Base-by-base conservation (phyloP, 106 monocot genomes). In the Chionographis japonica region DNA sequence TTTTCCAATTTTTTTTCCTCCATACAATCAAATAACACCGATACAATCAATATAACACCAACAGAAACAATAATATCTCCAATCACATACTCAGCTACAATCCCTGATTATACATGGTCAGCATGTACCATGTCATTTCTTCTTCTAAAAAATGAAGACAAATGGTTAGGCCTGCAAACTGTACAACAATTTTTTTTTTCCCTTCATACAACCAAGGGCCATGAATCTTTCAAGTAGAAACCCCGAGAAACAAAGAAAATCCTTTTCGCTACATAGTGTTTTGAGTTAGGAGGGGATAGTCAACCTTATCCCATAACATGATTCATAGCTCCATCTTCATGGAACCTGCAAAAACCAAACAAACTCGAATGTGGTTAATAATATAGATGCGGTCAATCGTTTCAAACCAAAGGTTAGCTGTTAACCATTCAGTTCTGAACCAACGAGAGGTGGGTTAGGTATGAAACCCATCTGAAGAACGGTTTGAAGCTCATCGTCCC, bases 401-500 rank as follows among this genome's bases (percentile, higher is more conserved):
- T 35, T 46, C 4, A 3, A 35, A 6, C 3, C 37, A 68, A 60
- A 12, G 11, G 41, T 49, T 59, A 5, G 37, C 35, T 7, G 13
- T 59, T 75, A 58, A 76, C 76, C 76, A 59, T 71, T 68, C n/a
- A 54, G 43, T 8, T 80, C 75, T 17, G 51, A 50, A 52, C 37
- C 40, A 2, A 40, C 65, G 1, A 61, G 52, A 16, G 67, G 57
- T 5, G 41, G 64, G 19, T 76, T 73, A 14, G 71, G 60, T 20
- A 73, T 39, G 52, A 80, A 54, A 35, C 77, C 68, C 65, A 74
- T 69, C 40, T 76, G 68, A 57, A 76, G 16, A n/a, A 73, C 56
- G 57, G 65, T 68, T 19, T 74, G 80, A 41, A 78, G n/a, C 43
- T 78, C 81, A 58, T 77, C 67, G 55, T 68, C 67, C 85, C 81